These are phyloP conservation scores for Mycena sp. DNA, from an alignment of 1,284 basidiomycete species.

Conservation along the genomic window DNA sequence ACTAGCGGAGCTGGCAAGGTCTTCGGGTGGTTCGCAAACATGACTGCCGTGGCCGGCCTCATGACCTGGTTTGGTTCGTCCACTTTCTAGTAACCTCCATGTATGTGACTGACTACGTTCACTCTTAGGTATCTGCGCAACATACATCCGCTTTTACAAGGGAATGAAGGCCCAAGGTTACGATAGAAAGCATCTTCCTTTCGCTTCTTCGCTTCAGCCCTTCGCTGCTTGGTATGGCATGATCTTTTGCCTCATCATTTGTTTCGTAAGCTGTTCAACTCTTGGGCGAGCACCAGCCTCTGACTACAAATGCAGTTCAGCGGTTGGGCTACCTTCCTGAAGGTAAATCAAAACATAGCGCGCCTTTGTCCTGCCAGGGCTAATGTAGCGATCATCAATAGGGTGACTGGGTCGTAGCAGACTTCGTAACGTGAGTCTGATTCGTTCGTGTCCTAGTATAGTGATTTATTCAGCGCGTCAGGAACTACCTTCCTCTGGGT, in stretches of 20 bases:
- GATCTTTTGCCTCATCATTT: constrained; percentile 65
- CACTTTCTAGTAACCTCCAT: background rate
- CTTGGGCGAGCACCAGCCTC: background rate
- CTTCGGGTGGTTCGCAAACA: constrained; percentile 83
- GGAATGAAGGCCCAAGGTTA: constrained; percentile 83
- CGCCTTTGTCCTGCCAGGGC: constrained; percentile 16
- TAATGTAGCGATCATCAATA: constrained; percentile 25
- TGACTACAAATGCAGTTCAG: constrained; percentile 60
- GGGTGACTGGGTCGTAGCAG: constrained; percentile 66
- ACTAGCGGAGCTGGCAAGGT: constrained; percentile 58
- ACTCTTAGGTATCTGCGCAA: constrained; percentile 63
- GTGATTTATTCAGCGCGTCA: too few species aligned
- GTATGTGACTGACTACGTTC: background rate
- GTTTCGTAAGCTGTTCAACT: constrained; percentile 62
- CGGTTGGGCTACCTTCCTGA: constrained; percentile 81
- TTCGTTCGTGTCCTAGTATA: too few species aligned
- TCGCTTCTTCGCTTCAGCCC: constrained; percentile 66
- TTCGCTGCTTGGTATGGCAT: constrained; percentile 78
- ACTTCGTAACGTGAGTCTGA: constrained; percentile 83
- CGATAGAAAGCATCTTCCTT: constrained; percentile 74
- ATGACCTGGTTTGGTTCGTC: constrained; percentile 81
- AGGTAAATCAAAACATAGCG: constrained; percentile 55
- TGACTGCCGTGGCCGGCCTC: constrained; percentile 71
- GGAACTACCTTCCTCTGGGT: too few species aligned
- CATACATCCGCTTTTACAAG: constrained; percentile 82